A percentile compares a stretch with the other conserved stretches of the same genome.
phyloP scores from a whole-genome alignment of 306 rosid genomes.

The Gleditsia sinensis region DNA sequence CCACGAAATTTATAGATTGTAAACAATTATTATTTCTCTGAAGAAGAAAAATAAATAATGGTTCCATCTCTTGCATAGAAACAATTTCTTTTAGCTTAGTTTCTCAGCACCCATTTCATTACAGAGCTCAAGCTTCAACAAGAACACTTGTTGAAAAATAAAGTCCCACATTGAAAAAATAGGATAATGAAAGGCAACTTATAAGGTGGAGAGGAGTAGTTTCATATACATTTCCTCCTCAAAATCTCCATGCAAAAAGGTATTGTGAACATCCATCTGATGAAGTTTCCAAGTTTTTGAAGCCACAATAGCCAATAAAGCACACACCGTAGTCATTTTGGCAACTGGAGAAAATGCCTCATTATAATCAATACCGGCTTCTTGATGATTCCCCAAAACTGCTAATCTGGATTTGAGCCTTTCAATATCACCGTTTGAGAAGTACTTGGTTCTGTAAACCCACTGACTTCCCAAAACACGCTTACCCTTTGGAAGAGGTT shows the following conservation, averaged over 20 bases:
- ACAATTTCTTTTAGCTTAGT: no score
- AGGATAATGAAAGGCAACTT: no score
- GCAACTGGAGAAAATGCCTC: background rate
- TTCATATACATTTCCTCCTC: background rate
- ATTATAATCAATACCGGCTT: background rate
- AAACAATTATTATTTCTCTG: background rate
- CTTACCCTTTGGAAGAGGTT: background rate
- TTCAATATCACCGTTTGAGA: background rate
- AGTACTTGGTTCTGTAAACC: background rate
- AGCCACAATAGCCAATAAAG: background rate
- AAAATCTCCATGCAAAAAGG: no score
- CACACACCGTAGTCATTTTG: background rate
- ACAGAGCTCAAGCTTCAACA: no score
- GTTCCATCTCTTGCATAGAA: no score
- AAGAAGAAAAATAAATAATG: background rate
- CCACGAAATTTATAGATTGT: background rate
- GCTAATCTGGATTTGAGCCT: background rate
- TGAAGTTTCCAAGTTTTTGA: background rate
- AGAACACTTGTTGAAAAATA: no score
- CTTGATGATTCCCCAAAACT: background rate
- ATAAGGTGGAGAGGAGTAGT: no score
- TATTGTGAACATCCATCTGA: no score
- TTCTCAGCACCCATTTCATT: no score
- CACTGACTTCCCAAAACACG: background rate
- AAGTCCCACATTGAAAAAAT: no score